Evolutionary conservation across 805 yeast genomes (phyloP), one percentile per base, ranked within the genome.

Genomic region (Kuraishia capsulata): DNA sequence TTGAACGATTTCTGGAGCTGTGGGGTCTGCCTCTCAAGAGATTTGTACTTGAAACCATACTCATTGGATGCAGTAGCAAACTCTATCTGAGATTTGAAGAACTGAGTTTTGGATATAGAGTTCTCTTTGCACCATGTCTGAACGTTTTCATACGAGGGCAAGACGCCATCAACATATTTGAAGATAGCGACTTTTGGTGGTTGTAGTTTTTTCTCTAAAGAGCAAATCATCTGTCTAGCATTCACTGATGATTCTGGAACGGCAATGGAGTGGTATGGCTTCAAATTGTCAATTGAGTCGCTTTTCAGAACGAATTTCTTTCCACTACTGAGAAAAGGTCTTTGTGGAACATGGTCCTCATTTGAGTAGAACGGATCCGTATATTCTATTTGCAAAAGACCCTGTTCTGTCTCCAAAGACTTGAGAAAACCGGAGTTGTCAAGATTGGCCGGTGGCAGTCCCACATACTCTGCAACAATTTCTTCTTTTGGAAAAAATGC

Each of bases 281-380:
- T n/a, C n/a, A n/a, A n/a, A n/a, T n/a, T n/a, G 14, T 53, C 40
- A 6, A 59, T 26, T 39, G 69, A 62, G 3, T 54, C 47, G 0
- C 77, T 70, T 10, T 57, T 54, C 1, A 83, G 56, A 1, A 57
- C 60, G 43, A 78, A 76, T 45, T 71, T 74, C 43, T 69, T 75
- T 4, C 88, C 89, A 1, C 89, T 89, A 56, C 76, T 79, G 1
- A 73, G 56, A 39, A 81, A 71, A 0, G 90, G 79, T 9, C 57
- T 54, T 4, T 55, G 49, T 2, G 74, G 79, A 5, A 71, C 59
- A 46, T 85, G 89, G 1, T 55, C 49, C 0, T 62, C 47, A 13
- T 69, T 65, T 20, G 78, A 69, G 47, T 76, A 89, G 45, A 59
- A 76, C 0, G 96, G 95, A 44, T 74, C 81, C 1, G 48, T 41